phyloP scores from a whole-genome alignment of 2,329 filamentous ascomycete genomes.

The Fusarium buxicola region DNA sequence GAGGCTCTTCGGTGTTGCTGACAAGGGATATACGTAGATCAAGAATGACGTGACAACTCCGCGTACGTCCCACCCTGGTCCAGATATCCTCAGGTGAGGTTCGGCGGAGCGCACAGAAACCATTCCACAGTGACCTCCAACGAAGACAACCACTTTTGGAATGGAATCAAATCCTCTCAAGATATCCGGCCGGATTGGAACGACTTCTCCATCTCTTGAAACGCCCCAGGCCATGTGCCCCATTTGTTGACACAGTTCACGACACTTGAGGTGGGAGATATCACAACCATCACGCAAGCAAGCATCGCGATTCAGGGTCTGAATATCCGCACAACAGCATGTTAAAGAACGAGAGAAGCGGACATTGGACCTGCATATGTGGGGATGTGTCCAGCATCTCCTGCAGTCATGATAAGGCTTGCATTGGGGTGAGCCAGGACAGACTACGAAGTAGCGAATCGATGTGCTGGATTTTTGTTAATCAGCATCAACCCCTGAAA shows the following conservation, averaged over 20 bases:
- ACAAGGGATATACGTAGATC: constrained; percentile 24
- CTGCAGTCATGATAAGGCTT: constrained; percentile 34
- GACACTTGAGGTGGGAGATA: not conserved
- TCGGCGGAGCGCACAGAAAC: constrained; percentile 21
- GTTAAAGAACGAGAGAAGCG: constrained; percentile 13
- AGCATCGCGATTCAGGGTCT: not conserved
- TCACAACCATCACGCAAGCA: not conserved
- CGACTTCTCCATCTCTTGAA: not conserved
- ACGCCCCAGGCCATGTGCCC: not conserved
- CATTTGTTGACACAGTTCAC: not conserved
- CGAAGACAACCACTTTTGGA: constrained; percentile 10
- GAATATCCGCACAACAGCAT: constrained; percentile 12
- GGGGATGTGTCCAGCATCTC: constrained; percentile 22
- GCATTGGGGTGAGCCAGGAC: constrained; percentile 13
- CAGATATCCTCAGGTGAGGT: constrained; percentile 33
- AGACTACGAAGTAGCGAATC: constrained; percentile 3
- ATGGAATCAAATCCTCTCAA: constrained; percentile 18
- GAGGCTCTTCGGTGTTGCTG: constrained; percentile 7
- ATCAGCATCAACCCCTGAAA: constrained; percentile 19
- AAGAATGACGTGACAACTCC: constrained; percentile 34
- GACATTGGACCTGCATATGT: constrained; percentile 38
- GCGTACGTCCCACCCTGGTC: constrained; percentile 23
- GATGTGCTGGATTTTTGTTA: constrained; percentile 19
- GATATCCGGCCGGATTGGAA: not conserved
- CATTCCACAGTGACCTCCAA: constrained; percentile 12